phyloP scores from a whole-genome alignment of 352 stramenopile species.

The Phytophthora meadii region DNA sequence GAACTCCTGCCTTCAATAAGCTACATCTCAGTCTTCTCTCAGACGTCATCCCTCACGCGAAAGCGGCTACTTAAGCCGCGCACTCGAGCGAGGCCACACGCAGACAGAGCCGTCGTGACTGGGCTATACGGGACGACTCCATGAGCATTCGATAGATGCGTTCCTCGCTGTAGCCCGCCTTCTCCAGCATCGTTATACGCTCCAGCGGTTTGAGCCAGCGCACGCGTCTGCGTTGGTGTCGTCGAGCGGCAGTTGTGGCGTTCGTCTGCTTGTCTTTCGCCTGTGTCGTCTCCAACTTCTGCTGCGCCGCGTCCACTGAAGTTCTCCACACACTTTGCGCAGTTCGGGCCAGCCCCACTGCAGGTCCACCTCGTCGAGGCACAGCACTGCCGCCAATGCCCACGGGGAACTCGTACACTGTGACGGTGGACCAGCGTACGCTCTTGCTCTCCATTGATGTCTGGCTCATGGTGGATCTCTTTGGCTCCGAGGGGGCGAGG shows the following conservation, averaged over 20 bases:
- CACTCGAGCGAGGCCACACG: slow-evolving; percentile 11
- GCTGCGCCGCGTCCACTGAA: slow-evolving; percentile 25
- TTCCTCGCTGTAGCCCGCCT: slow-evolving; percentile 56
- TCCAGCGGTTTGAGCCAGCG: slow-evolving; percentile 13
- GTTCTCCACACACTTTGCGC: slow-evolving; percentile 29
- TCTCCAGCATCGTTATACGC: slow-evolving; percentile 48
- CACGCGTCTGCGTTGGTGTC: slow-evolving; percentile 8
- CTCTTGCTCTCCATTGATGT: slow-evolving; percentile 11
- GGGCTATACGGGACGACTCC: slow-evolving; percentile 59
- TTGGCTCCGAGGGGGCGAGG: not conserved
- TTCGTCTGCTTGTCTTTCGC: not conserved
- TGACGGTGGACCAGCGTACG: slow-evolving; percentile 59
- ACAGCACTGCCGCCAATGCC: slow-evolving; percentile 13
- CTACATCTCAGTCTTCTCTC: not conserved
- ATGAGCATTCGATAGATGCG: slow-evolving; percentile 69
- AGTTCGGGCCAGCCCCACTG: slow-evolving; percentile 36
- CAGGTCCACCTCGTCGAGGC: slow-evolving; percentile 50
- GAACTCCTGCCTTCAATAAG: not conserved
- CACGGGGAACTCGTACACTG: slow-evolving; percentile 65
- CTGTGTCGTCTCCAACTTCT: not conserved
- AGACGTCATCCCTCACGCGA: slow-evolving; percentile 26
- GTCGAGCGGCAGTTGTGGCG: not conserved
- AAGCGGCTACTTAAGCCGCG: slow-evolving; percentile 22
- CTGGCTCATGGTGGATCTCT: not conserved
- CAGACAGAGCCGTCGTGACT: slow-evolving; percentile 38